These are phyloP conservation scores for Gynandropsis gynandra DNA, from an alignment of 345 rosid species.

Conservation along the genomic window DNA sequence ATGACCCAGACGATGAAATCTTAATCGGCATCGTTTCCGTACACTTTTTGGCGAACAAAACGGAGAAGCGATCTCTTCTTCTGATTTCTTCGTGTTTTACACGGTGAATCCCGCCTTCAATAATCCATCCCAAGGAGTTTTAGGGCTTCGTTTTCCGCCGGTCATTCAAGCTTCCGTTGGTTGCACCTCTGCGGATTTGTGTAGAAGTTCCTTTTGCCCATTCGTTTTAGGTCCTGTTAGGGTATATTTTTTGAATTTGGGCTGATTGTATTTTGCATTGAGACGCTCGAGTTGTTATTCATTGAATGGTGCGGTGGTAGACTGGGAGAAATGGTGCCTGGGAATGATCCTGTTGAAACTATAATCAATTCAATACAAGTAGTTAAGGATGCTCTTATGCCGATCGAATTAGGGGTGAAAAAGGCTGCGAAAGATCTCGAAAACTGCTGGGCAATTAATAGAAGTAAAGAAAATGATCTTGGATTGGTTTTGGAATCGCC, in stretches of 20 bases:
- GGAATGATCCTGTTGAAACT: conserved; percentile 59
- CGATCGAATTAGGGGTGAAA: conserved; percentile 53
- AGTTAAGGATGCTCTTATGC: conserved; percentile 54
- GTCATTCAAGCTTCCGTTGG: not conserved
- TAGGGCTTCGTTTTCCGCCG: not conserved
- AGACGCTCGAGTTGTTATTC: too few species aligned
- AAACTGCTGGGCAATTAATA: conserved; percentile 42
- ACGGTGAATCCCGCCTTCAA: not conserved
- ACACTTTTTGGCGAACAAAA: not conserved
- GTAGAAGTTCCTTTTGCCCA: not conserved
- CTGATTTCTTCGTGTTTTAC: conserved; percentile 6
- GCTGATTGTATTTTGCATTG: not conserved
- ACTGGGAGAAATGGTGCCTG: conserved; percentile 46
- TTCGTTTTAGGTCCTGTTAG: conserved; percentile 7
- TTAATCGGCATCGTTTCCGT: conserved; percentile 15
- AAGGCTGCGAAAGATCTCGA: conserved; percentile 69
- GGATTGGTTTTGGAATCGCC: conserved; percentile 26
- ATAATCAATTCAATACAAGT: conserved; percentile 62
- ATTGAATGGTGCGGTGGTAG: conserved; percentile 17
- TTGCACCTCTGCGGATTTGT: not conserved
- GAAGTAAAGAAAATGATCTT: conserved; percentile 31
- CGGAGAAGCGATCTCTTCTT: not conserved
- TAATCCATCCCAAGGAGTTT: not conserved
- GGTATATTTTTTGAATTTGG: conserved; percentile 19
- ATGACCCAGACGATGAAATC: conserved; percentile 4